phyloP scores from a whole-genome alignment of 805 yeast genomes.

The Wickerhamomyces strasburgensis region DNA sequence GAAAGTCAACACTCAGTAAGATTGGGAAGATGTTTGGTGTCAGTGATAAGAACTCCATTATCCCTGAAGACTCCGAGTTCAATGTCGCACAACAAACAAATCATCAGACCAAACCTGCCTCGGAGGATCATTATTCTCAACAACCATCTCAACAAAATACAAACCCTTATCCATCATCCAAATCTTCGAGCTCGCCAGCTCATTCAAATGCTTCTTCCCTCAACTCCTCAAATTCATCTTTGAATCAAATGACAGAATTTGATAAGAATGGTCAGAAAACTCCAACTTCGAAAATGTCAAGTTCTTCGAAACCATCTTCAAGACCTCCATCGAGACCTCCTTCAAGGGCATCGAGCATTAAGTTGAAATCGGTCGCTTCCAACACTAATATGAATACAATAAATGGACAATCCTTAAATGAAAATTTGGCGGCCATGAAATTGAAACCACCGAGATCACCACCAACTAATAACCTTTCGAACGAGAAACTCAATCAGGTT shows the following conservation, averaged over 20 bases:
- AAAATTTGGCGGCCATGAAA: slow-evolving; percentile 8
- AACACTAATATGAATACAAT: background rate
- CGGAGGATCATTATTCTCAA: background rate
- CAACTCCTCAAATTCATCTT: slow-evolving; percentile 13
- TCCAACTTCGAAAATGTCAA: slow-evolving; percentile 7
- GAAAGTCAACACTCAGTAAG: slow-evolving; percentile 27
- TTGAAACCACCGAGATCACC: slow-evolving; percentile 11
- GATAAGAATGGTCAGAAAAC: slow-evolving; percentile 4
- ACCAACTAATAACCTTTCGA: slow-evolving; percentile 2
- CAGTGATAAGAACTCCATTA: background rate
- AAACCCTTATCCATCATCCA: slow-evolving; percentile 5
- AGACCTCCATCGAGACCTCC: slow-evolving; percentile 17
- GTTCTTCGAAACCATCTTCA: slow-evolving; percentile 10
- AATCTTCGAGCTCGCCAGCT: slow-evolving; percentile 7
- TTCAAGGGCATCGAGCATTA: slow-evolving; percentile 15
- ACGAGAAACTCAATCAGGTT: slow-evolving; percentile 6
- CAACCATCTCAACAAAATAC: slow-evolving; percentile 1
- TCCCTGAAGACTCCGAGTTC: background rate
- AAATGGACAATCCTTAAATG: slow-evolving; percentile 1
- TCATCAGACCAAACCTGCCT: background rate
- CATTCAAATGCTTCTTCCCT: slow-evolving; percentile 9
- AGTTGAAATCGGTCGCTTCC: slow-evolving; percentile 5
- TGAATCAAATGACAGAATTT: slow-evolving; percentile 10
- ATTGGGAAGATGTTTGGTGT: slow-evolving; percentile 27
- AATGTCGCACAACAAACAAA: background rate